Evolutionary conservation across 2,329 filamentous ascomycete species (phyloP).

Genomic region (Hymenoscyphus occultus): DNA sequence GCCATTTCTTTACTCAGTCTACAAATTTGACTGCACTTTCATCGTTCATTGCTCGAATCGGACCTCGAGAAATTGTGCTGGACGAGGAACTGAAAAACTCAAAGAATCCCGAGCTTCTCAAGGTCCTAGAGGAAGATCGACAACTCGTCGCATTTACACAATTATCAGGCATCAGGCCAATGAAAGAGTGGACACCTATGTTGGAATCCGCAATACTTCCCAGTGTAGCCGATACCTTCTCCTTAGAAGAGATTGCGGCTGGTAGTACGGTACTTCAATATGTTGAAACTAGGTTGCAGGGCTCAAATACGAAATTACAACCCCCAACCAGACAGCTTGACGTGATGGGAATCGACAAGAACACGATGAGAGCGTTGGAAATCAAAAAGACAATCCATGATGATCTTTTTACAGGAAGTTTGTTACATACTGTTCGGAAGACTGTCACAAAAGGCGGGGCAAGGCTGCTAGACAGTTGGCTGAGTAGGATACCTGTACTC

Average conservation of each 20-base stretch:
- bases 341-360: conserved; percentile 88
- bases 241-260: conserved; percentile 66
- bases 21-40: conserved; percentile 68
- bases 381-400: conserved; percentile 85
- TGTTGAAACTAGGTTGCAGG: conserved; percentile 73
- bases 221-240: conserved; percentile 56
- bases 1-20: conserved; percentile 84
- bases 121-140: conserved; percentile 70
- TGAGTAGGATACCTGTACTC: conserved; percentile 51
- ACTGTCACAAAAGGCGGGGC: conserved; percentile 92
- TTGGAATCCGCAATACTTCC: conserved; percentile 68
- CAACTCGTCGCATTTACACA: conserved; percentile 72
- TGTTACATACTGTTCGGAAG: conserved; percentile 83
- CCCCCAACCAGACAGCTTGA: conserved; percentile 75
- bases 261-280: conserved; percentile 83
- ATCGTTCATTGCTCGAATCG: conserved; percentile 79
- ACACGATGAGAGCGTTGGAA: conserved; percentile 84
- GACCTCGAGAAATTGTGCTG: conserved; percentile 80
- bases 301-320: conserved; percentile 76
- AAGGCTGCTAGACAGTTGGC: conserved; percentile 76
- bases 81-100: conserved; percentile 59
- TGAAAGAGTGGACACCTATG: conserved; percentile 65
- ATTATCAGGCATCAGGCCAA: conserved; percentile 39
- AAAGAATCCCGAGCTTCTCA: conserved; percentile 60
- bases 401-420: conserved; percentile 72